Conservation (phyloP, 805 yeast genomes). For the Brettanomyces bruxellensis region DNA sequence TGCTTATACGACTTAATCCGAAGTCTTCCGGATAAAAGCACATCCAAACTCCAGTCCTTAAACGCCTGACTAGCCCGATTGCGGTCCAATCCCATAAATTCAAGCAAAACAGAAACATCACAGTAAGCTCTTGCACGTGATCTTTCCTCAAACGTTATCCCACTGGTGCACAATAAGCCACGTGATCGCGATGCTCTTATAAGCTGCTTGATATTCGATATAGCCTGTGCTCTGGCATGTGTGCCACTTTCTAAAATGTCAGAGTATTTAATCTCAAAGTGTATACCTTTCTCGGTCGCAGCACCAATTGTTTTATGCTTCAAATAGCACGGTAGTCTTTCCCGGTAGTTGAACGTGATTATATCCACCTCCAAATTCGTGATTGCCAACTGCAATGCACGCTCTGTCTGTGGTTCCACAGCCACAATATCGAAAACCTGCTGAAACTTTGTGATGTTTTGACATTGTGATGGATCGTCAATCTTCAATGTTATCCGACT, state of each 20-base stretch:
- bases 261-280: constrained; percentile 69
- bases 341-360: constrained; percentile 59
- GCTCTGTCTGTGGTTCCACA: constrained; percentile 72
- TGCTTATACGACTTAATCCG: constrained; percentile 73
- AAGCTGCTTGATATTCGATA: constrained; percentile 64
- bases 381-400: constrained; percentile 65
- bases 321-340: constrained; percentile 63
- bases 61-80: constrained; percentile 52
- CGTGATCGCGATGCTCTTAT: constrained; percentile 73
- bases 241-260: constrained; percentile 32
- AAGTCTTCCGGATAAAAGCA: constrained; percentile 63
- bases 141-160: constrained; percentile 43
- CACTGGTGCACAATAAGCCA: constrained; percentile 75
- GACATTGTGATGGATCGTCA: constrained; percentile 72
- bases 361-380: constrained; percentile 74
- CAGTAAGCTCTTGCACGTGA: constrained; percentile 50
- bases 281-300: constrained; percentile 75
- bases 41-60: constrained; percentile 52
- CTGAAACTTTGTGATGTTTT: constrained; percentile 38
- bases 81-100: constrained; percentile 61
- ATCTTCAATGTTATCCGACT: constrained; percentile 69
- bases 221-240: constrained; percentile 45
- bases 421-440: constrained; percentile 69
- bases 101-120: constrained; percentile 60
- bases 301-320: constrained; percentile 80